These are phyloP conservation scores for Stemphylium beticola DNA, from an alignment of 2,329 filamentous ascomycete genomes.

Conservation along the genomic window DNA sequence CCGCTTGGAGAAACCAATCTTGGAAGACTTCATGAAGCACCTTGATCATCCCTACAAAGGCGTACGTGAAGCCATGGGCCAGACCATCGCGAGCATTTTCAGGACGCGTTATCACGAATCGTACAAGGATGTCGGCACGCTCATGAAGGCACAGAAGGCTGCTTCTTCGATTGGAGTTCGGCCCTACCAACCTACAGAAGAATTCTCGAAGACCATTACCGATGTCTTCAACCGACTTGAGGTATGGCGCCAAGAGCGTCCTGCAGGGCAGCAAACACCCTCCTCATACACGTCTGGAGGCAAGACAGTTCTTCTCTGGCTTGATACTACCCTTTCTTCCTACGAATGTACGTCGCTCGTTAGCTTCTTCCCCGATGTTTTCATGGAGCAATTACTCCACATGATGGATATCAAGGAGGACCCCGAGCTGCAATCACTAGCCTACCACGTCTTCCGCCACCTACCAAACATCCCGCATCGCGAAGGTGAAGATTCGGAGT, in stretches of 20 bases:
- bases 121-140: constrained; percentile 75
- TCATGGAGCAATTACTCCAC: constrained; percentile 91
- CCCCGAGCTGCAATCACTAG: constrained; percentile 89
- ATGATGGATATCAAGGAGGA: constrained; percentile 99
- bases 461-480: constrained; percentile 94
- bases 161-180: constrained; percentile 82
- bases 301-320: constrained; percentile 94
- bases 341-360: constrained; percentile 92
- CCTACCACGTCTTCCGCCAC: constrained; percentile 96
- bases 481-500: constrained; percentile 80
- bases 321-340: constrained; percentile 87
- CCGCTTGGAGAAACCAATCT: constrained; percentile 83
- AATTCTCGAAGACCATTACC: constrained; percentile 74
- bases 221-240: constrained; percentile 81
- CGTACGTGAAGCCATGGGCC: constrained; percentile 91
- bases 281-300: constrained; percentile 94
- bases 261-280: constrained; percentile 87
- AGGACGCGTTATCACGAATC: constrained; percentile 94
- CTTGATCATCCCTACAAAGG: constrained; percentile 98
- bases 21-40: constrained; percentile 87
- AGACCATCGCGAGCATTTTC: constrained; percentile 86
- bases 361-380: constrained; percentile 85
- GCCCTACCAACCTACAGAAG: constrained; percentile 78
- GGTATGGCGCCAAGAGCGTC: constrained; percentile 82
- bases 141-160: constrained; percentile 79